Conservation (phyloP, 371 early-diverging fungal genomes). For the Haplosporangium sp. region DNA sequence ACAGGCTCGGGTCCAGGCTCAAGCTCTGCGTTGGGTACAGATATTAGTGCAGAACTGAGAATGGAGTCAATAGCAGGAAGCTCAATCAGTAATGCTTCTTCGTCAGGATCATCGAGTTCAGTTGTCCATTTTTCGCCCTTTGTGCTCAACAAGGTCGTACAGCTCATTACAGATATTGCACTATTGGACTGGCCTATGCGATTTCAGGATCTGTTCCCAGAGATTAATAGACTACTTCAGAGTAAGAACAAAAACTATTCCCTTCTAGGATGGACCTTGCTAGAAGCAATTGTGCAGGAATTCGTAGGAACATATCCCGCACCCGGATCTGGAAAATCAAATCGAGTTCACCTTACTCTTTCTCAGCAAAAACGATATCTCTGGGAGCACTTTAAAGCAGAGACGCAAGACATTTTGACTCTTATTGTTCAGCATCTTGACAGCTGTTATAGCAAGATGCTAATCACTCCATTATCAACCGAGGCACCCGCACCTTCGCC, state of each 20-base stretch:
- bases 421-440: conserved; percentile 50
- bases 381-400: conserved; percentile 45
- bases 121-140: conserved; percentile 26
- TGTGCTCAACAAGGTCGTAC: conserved; percentile 50
- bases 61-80: conserved; percentile 3
- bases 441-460: conserved; percentile 35
- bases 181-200: conserved; percentile 50
- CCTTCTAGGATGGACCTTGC: conserved; percentile 45
- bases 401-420: conserved; percentile 34
- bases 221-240: conserved; percentile 40
- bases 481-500: conserved; percentile 53
- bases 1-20: conserved; percentile 6
- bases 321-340: conserved; percentile 32
- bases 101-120: conserved; percentile 13
- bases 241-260: conserved; percentile 36
- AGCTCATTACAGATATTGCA: conserved; percentile 45
- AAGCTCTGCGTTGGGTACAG: not conserved
- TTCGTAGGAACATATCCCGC: conserved; percentile 41
- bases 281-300: conserved; percentile 47
- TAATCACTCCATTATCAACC: conserved; percentile 43
- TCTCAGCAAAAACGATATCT: conserved; percentile 36
- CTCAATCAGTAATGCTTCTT: not conserved
- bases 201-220: conserved; percentile 47
- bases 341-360: conserved; percentile 28
- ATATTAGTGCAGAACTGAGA: not conserved